Evolutionary conservation across 306 rosid genomes (phyloP).

Genomic region (Pyrus communis): DNA sequence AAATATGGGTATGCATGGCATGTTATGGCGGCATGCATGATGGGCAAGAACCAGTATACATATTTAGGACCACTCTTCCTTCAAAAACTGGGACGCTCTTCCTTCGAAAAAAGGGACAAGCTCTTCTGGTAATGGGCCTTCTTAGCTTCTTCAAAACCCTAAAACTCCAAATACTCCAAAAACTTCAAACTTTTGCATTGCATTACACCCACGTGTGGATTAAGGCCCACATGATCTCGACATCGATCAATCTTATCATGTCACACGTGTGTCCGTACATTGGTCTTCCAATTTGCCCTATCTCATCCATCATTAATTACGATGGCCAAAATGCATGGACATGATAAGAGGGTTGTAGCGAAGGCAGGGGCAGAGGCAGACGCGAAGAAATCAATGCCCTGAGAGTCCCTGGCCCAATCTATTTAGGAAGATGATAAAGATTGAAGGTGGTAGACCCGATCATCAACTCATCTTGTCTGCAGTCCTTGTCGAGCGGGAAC

Average conservation of each 20-base stretch:
- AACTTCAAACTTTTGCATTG: background rate
- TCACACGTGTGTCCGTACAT: conserved; percentile 38
- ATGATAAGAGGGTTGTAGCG: background rate
- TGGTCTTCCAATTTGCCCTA: background rate
- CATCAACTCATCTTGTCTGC: background rate
- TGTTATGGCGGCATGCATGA: background rate
- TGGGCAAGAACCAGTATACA: background rate
- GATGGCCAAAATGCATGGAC: background rate
- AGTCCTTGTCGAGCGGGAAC: background rate
- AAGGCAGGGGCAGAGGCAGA: background rate
- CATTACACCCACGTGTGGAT: background rate
- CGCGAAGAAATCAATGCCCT: background rate
- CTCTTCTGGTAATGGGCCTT: background rate
- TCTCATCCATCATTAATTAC: background rate
- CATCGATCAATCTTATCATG: background rate
- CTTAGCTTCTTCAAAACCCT: background rate
- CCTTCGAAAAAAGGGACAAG: background rate
- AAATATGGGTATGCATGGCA: background rate
- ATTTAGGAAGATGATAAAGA: background rate
- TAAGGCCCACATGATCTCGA: background rate
- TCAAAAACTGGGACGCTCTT: no score
- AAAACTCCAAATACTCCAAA: background rate
- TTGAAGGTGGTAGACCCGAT: background rate
- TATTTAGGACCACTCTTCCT: background rate
- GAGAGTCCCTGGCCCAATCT: background rate